These are phyloP conservation scores for Chaetothyriales sp. DNA, from an alignment of 2,329 filamentous ascomycete genomes.

Conservation along the genomic window DNA sequence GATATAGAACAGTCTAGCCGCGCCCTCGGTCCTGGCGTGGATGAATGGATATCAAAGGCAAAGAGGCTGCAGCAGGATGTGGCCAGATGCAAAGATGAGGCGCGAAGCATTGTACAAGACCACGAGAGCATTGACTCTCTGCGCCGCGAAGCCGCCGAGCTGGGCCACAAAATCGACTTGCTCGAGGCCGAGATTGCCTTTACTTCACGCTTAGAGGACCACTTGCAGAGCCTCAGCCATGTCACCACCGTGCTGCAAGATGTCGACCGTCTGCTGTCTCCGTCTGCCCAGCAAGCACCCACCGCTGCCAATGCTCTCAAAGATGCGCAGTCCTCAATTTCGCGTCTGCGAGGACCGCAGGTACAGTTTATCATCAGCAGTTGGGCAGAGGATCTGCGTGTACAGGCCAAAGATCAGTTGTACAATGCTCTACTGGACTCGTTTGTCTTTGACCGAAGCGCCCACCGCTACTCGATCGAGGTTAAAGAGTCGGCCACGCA, in stretches of 20 bases:
- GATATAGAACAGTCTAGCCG: slow-evolving; percentile 64
- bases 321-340: slow-evolving; percentile 3
- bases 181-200: slow-evolving; percentile 46
- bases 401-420: background rate
- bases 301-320: slow-evolving; percentile 9
- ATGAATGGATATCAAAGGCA: slow-evolving; percentile 72
- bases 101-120: slow-evolving; percentile 64
- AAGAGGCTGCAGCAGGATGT: slow-evolving; percentile 77
- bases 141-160: slow-evolving; percentile 49
- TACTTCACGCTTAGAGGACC: slow-evolving; percentile 30
- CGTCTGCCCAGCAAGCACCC: slow-evolving; percentile 5
- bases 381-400: slow-evolving; percentile 8
- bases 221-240: slow-evolving; percentile 6
- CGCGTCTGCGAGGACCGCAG: slow-evolving; percentile 4
- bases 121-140: slow-evolving; percentile 54
- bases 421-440: background rate
- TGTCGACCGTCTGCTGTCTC: slow-evolving; percentile 7
- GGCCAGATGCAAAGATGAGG: slow-evolving; percentile 59
- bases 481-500: background rate
- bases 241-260: slow-evolving; percentile 7
- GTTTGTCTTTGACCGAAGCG: slow-evolving; percentile 1
- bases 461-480: slow-evolving; percentile 3
- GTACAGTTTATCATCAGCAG: slow-evolving; percentile 7
- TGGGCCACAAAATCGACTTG: slow-evolving; percentile 38
- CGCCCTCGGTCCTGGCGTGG: slow-evolving; percentile 62